Conservation (phyloP, 192 early-diverging fungal species). For the Coemansia sp. region DNA sequence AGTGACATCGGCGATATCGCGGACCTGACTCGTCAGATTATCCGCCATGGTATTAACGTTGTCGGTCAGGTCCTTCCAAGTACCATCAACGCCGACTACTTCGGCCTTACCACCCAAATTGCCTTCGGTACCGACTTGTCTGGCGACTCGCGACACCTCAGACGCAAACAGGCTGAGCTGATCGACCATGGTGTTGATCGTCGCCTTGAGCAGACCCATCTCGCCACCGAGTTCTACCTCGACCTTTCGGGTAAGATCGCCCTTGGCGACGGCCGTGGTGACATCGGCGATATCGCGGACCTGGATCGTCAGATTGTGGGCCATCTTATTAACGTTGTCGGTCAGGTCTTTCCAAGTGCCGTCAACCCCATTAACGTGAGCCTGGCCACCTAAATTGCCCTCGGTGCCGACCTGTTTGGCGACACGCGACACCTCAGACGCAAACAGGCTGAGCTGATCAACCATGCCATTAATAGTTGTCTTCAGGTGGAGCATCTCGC, state of each 20-base stretch:
- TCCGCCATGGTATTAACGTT: too few relatives aligned
- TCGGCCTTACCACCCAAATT: too few relatives aligned
- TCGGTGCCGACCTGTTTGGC: slow-evolving; percentile 67
- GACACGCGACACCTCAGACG: slow-evolving; percentile 65
- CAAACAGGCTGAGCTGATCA: slow-evolving; percentile 60
- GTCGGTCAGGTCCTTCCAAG: too few relatives aligned
- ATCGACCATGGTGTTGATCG: slow-evolving; percentile 65
- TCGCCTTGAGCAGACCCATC: slow-evolving; percentile 62
- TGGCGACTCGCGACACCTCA: slow-evolving; percentile 8
- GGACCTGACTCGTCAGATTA: too few relatives aligned
- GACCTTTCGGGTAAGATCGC: slow-evolving; percentile 57
- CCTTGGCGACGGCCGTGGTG: slow-evolving; percentile 61
- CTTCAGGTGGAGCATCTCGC: slow-evolving; percentile 63
- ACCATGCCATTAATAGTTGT: slow-evolving; percentile 61
- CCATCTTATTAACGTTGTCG: slow-evolving; percentile 63
- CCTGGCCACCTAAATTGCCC: slow-evolving; percentile 70
- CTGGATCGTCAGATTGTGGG: slow-evolving; percentile 58
- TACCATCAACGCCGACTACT: too few relatives aligned
- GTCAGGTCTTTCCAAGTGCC: slow-evolving; percentile 65
- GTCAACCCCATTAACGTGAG: slow-evolving; percentile 28
- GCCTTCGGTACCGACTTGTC: too few relatives aligned
- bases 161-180: slow-evolving; percentile 13
- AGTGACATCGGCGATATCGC: too few relatives aligned
- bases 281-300: slow-evolving; percentile 59
- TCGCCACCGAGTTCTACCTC: slow-evolving; percentile 57